A percentile compares a stretch with the other conserved stretches of the same genome.
Evolutionary conservation across 2,329 filamentous ascomycete species (phyloP).

Genomic region (Celoporthe dispersa): DNA sequence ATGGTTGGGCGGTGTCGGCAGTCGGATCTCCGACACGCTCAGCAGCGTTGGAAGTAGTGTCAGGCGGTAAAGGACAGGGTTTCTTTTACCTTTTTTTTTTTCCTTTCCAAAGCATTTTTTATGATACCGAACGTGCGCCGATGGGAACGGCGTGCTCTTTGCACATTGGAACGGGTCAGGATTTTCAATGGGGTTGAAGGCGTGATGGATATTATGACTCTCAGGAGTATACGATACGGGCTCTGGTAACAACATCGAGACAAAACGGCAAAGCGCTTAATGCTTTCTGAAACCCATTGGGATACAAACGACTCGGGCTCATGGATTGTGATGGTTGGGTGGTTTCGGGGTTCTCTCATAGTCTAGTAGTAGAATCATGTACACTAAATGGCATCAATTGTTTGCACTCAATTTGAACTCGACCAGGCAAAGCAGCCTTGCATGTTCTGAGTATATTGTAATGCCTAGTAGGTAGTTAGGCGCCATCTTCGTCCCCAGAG

Average conservation of each 20-base stretch:
- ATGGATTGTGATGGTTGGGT: not conserved
- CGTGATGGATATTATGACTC: constrained; percentile 7
- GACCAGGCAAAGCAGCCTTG: not conserved
- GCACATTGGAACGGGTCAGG: constrained; percentile 12
- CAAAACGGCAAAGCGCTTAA: not conserved
- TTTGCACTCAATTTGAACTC: not conserved
- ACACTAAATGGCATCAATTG: not conserved
- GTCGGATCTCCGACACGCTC: constrained; percentile 51
- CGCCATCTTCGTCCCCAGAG: not conserved
- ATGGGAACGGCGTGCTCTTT: constrained; percentile 10
- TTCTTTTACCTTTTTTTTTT: not conserved
- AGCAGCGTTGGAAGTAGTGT: constrained; percentile 54
- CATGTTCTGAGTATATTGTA: too few relatives aligned
- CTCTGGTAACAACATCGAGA: not conserved
- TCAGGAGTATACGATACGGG: not conserved
- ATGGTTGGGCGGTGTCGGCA: constrained; percentile 52
- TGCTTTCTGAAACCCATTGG: not conserved
- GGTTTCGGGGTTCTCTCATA: not conserved
- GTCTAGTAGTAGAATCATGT: not conserved
- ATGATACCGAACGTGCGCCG: constrained; percentile 12
- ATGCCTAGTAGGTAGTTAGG: too few relatives aligned
- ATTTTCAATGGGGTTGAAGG: not conserved
- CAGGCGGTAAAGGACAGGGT: constrained; percentile 37
- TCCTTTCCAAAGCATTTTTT: not conserved
- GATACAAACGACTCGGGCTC: not conserved